Evolutionary conservation across 2,329 filamentous ascomycete species (phyloP), one percentile per base, ranked within the genome.

Genomic region (Fusarium equiseti): DNA sequence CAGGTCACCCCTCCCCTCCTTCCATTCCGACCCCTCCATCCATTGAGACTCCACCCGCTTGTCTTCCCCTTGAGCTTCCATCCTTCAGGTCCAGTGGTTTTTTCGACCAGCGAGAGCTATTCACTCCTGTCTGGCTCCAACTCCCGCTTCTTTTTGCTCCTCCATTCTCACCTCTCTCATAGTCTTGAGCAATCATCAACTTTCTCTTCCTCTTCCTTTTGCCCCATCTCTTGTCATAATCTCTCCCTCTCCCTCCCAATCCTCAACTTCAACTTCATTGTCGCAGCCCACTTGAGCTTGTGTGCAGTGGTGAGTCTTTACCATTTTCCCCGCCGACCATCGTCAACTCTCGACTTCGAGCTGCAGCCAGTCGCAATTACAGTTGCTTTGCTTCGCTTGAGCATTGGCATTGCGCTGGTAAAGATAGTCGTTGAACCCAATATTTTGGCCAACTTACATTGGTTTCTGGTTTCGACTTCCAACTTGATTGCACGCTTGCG

Each of bases 41-140:
- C 43, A 56, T 49, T 38, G 50, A 52, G 50, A 52, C 69, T 63
- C 68, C 71, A 72, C 72, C 72, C 49, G 55, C 51, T 59, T 64
- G 61, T 72, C 72, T 72, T 75, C 70, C 72, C 72, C 73, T 75
- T 75, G 68, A 76, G 74, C 74, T 76, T 76, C 74, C 74, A 76
- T 76, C 74, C 49, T 50, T 67, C 63, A 63, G 31, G 42, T 60
- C 63, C 63, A 66, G 63, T 66, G 63, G 71, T 72, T 76, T 76
- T 76, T 76, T 76, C 66, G 73, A 67, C 50, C 50, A 42, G 44
- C 20, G 71, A 74, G 70, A 73, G 61, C 64, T 67, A 38, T 44
- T 66, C 63, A 63, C 63, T 70, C 70, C 59, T 65, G 61, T 35
- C 72, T 66, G 59, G 64, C 60, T 68, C 70, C 65, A 68, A 68